Conservation (phyloP, 164 flowering plant genomes). For the Aristolochia fimbriata region DNA sequence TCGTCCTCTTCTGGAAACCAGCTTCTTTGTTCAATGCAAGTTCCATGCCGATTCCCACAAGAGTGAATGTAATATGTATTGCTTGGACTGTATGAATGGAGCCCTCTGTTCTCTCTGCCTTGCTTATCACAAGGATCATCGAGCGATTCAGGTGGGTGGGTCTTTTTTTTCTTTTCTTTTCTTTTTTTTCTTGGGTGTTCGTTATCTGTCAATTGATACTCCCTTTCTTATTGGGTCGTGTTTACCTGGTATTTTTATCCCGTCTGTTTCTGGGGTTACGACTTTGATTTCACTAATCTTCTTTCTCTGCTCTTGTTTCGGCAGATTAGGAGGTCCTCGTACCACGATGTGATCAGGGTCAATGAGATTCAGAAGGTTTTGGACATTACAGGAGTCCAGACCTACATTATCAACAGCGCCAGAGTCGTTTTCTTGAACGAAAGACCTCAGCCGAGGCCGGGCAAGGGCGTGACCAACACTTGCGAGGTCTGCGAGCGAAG, state of each 20-base stretch:
- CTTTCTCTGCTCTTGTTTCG: background rate
- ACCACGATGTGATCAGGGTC: slow-evolving; percentile 96
- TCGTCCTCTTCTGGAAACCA: slow-evolving; percentile 51
- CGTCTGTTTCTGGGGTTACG: no score
- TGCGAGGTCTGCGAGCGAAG: slow-evolving; percentile 85
- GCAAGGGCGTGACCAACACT: slow-evolving; percentile 85
- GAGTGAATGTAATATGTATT: slow-evolving; percentile 93
- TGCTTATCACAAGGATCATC: slow-evolving; percentile 60
- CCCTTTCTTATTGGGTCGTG: no score
- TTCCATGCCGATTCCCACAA: slow-evolving; percentile 76
- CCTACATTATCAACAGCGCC: slow-evolving; percentile 92
- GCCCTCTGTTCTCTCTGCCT: slow-evolving; percentile 89
- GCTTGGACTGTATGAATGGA: slow-evolving; percentile 83
- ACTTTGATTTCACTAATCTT: no score
- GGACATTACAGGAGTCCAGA: slow-evolving; percentile 81
- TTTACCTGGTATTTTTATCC: no score
- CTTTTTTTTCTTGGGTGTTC: background rate
- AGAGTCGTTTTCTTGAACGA: slow-evolving; percentile 84
- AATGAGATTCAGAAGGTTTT: slow-evolving; percentile 75
- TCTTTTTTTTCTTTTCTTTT: no score
- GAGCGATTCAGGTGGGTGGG: slow-evolving; percentile 82
- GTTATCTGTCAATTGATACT: no score
- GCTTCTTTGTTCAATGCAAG: slow-evolving; percentile 80
- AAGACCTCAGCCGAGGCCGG: slow-evolving; percentile 91
- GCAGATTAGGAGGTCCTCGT: slow-evolving; percentile 93